Base-by-base conservation (phyloP, 1,284 basidiomycete genomes). In the Bjerkandera adusta region DNA sequence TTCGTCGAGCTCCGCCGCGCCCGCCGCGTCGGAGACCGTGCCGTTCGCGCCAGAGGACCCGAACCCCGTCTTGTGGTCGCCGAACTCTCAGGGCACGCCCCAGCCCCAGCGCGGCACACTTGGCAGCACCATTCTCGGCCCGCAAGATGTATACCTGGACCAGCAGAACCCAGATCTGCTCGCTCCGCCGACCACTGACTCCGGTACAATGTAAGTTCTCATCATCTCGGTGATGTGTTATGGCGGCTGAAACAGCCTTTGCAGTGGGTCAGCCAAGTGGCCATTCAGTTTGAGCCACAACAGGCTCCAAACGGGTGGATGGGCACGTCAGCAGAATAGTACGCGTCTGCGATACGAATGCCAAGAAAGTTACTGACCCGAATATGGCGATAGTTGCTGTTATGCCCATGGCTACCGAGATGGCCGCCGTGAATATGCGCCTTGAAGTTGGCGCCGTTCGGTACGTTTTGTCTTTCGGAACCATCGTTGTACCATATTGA, bases 281-380 rank as follows among this genome's bases (percentile, higher is more conserved):
- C 75, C 83, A 0, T 83, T 85, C 62, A 67, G 70, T 51, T 61
- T 85, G 47, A 83, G 79, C 41, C 78, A 80, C 61, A 85, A 83
- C 57, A 75, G 82, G 21, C 62, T 87, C 6, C 76, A 80, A 50
- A 75, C 75, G 0, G 84, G 84, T 26, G 84, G 84, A 1, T 87
- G 84, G 83, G 79, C 81, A 35, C 72, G 83, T 47, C 73, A 83
- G 52, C 72, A 85, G 59, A 84, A 83, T 52, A 56, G 81, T 79
- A 50, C 40, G 68, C 8, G 6, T 27, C 40, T 32, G n/a, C 16
- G 12, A 6, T 13, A 21, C 4, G 30, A n/a, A 18, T 43, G 12
- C 4, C 30, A 24, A n/a, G 37, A 10, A 4, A 11, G 11, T 36
- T 10, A 24, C 15, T 13, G 16, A 34, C 22, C 21, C 6, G 21